Percentiles rank a stretch among this genome's conserved stretches.
phyloP scores from a whole-genome alignment of 768 basidiomycete genomes.

The Zangia roseola region DNA sequence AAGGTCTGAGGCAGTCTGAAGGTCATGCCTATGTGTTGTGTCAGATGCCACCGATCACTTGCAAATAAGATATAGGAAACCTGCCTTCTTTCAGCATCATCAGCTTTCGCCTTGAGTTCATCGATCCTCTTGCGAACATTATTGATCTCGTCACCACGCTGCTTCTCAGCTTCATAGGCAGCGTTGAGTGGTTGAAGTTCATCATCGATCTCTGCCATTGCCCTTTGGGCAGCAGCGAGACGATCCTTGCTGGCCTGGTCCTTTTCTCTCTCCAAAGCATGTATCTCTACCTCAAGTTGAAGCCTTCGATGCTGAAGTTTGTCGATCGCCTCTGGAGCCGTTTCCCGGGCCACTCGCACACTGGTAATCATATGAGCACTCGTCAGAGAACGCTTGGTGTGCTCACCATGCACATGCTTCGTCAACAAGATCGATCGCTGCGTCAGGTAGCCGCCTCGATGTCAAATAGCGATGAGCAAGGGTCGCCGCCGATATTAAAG shows the following conservation, averaged over 20 bases:
- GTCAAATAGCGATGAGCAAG: conserved; percentile 94
- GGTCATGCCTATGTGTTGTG: conserved; percentile 50
- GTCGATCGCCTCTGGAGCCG: conserved; percentile 91
- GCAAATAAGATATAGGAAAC: conserved; percentile 16
- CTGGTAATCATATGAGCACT: conserved; percentile 35
- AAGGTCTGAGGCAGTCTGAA: conserved; percentile 81
- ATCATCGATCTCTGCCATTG: conserved; percentile 82
- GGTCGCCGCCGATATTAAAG: conserved; percentile 85
- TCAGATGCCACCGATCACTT: background rate
- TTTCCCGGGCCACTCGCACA: conserved; percentile 90
- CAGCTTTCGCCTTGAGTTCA: conserved; percentile 86
- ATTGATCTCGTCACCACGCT: conserved; percentile 77
- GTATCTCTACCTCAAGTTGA: conserved; percentile 92
- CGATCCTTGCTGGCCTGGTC: conserved; percentile 86
- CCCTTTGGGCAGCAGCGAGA: conserved; percentile 68
- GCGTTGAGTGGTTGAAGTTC: conserved; percentile 78
- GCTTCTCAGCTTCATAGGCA: conserved; percentile 86
- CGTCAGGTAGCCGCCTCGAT: conserved; percentile 73
- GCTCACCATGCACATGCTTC: conserved; percentile 85
- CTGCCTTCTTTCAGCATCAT: conserved; percentile 87
- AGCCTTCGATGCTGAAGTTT: conserved; percentile 84
- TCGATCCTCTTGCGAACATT: conserved; percentile 79
- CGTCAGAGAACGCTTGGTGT: background rate
- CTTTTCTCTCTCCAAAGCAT: conserved; percentile 91
- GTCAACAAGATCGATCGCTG: conserved; percentile 90